Evolutionary conservation across 495 filamentous ascomycete species (phyloP).

Genomic region (Tuber microsphaerosporum): DNA sequence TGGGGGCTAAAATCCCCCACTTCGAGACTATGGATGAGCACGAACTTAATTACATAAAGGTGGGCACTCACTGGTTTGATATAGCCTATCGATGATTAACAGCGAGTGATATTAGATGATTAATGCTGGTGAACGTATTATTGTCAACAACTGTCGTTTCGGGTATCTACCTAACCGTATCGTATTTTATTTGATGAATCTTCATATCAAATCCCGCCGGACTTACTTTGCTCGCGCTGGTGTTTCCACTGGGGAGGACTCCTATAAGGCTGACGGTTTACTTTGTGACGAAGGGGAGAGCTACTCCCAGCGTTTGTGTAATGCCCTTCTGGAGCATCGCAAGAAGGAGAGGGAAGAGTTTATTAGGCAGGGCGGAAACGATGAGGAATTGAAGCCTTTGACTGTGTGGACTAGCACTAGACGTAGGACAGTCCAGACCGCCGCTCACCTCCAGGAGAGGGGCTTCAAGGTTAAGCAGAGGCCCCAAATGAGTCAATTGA

Average conservation of each 20-base stretch:
- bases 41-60: constrained; percentile 92
- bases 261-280: constrained; percentile 80
- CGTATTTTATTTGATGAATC: constrained; percentile 94
- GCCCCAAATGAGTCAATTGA: constrained; percentile 92
- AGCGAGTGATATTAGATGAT: constrained; percentile 62
- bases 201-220: constrained; percentile 87
- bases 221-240: constrained; percentile 88
- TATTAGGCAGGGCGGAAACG: constrained; percentile 60
- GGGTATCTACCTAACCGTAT: constrained; percentile 93
- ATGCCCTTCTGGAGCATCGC: constrained; percentile 70
- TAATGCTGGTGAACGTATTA: constrained; percentile 85
- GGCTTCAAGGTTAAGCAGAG: constrained; percentile 84
- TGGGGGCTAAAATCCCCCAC: constrained; percentile 82
- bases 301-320: constrained; percentile 84
- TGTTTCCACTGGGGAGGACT: constrained; percentile 64
- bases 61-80: constrained; percentile 28
- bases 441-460: constrained; percentile 62
- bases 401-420: constrained; percentile 93
- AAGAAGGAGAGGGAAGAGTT: constrained; percentile 67
- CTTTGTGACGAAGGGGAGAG: constrained; percentile 72
- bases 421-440: constrained; percentile 83
- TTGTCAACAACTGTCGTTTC: constrained; percentile 91
- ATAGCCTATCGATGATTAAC: constrained; percentile 10
- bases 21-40: constrained; percentile 95
- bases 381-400: constrained; percentile 66